Evolutionary conservation across 1,284 basidiomycete species (phyloP).

Genomic region (Ganoderma lucidum): DNA sequence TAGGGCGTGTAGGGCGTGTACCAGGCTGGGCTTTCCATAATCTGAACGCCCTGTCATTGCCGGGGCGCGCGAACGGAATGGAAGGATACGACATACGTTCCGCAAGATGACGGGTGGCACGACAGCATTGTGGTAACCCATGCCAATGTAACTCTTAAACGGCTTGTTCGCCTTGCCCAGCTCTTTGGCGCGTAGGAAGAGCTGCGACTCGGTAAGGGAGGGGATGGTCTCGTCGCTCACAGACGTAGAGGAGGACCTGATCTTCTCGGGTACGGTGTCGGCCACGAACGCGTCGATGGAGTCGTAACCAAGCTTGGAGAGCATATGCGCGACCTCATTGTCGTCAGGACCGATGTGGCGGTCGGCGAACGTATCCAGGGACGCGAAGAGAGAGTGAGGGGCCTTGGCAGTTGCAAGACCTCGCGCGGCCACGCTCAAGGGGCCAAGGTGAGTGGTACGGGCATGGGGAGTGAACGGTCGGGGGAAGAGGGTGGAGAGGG

Average conservation of each 20-base stretch:
- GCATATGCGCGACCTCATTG: conserved; percentile 80
- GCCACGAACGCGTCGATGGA: conserved; percentile 88
- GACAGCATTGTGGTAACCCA: conserved; percentile 97
- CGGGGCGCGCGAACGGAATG: too few relatives aligned
- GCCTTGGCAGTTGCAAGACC: conserved; percentile 67
- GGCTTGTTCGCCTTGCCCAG: conserved; percentile 83
- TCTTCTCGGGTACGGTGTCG: conserved; percentile 81
- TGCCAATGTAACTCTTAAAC: conserved; percentile 95
- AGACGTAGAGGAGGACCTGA: conserved; percentile 71
- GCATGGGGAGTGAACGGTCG: conserved; percentile 28
- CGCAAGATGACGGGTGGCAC: conserved; percentile 94
- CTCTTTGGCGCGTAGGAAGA: conserved; percentile 79
- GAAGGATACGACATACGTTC: conserved; percentile 65
- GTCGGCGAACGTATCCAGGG: conserved; percentile 88
- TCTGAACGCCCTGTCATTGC: conserved; percentile 49
- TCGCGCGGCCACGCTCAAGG: conserved; percentile 35
- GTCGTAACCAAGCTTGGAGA: conserved; percentile 80
- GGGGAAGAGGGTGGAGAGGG: conserved; percentile 46
- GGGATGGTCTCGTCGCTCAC: conserved; percentile 77
- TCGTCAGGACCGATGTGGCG: conserved; percentile 92
- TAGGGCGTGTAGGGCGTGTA: conserved; percentile 98
- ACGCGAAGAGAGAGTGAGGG: conserved; percentile 71
- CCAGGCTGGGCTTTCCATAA: conserved; percentile 98
- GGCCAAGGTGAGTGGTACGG: conserved; percentile 12
- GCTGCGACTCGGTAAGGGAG: conserved; percentile 87